These are phyloP conservation scores for Knufia petricola DNA, from an alignment of 2,329 filamentous ascomycete genomes.

Conservation along the genomic window DNA sequence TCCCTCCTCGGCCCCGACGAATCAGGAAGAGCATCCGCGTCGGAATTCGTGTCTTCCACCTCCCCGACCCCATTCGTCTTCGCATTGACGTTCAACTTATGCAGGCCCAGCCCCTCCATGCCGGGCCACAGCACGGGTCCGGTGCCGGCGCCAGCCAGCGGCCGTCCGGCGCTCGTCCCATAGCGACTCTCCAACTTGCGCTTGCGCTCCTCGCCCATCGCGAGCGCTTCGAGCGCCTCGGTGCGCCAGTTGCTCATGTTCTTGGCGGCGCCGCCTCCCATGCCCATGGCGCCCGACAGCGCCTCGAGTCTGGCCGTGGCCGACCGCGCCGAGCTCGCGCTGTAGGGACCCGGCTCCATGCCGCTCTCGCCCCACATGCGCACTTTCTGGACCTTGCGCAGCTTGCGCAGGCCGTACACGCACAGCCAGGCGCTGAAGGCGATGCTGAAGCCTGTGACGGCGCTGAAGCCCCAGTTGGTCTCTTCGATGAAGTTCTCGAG, in stretches of 20 bases:
- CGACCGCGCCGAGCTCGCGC: conserved; percentile 9
- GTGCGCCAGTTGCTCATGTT: conserved; percentile 35
- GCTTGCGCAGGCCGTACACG: conserved; percentile 70
- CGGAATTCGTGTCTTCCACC: conserved; percentile 6
- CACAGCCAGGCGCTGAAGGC: conserved; percentile 68
- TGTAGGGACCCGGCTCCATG: conserved; percentile 5
- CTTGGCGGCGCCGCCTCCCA: conserved; percentile 14
- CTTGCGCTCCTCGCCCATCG: conserved; percentile 27
- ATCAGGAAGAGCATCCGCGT: conserved; percentile 6
- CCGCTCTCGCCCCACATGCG: conserved; percentile 65
- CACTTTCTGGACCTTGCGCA: conserved; percentile 77
- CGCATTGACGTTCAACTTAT: conserved; percentile 12
- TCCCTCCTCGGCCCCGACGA: too few species aligned
- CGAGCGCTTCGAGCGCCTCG: conserved; percentile 34
- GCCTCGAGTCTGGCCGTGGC: background rate
- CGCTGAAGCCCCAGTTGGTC: conserved; percentile 72
- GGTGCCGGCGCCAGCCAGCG: background rate
- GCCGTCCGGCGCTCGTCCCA: background rate
- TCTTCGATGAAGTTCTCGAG: conserved; percentile 98
- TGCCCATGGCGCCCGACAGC: too few species aligned
- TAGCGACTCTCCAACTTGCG: background rate
- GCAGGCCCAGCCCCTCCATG: conserved; percentile 23
- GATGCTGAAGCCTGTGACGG: conserved; percentile 61
- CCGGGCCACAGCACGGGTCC: conserved; percentile 23
- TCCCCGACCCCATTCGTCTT: background rate